Evolutionary conservation across 345 rosid species (phyloP).

Genomic region (Syzygium aromaticum): DNA sequence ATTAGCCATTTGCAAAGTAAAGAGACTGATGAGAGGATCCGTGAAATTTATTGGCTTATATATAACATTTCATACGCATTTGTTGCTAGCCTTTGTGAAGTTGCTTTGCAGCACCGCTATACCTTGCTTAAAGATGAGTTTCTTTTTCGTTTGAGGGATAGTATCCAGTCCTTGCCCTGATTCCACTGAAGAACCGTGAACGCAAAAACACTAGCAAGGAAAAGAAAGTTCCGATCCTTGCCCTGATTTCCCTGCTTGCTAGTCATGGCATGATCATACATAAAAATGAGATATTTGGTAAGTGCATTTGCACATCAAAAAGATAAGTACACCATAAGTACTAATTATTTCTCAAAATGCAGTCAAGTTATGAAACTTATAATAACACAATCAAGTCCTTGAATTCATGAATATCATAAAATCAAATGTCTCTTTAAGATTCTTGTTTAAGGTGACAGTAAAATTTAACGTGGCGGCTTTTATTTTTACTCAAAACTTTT

Average conservation of each 20-base stretch:
- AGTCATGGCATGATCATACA: background rate
- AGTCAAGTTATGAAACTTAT: background rate
- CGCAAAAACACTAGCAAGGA: background rate
- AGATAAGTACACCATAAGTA: background rate
- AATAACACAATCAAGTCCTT: background rate
- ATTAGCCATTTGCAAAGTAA: constrained; percentile 10
- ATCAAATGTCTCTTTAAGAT: background rate
- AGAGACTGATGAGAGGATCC: background rate
- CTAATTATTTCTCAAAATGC: background rate
- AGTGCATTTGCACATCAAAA: background rate
- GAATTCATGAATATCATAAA: background rate
- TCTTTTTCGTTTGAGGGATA: background rate
- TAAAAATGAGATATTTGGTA: background rate
- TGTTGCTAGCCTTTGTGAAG: background rate
- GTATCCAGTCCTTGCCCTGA: background rate
- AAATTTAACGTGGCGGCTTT: background rate
- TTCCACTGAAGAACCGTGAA: background rate
- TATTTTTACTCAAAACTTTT: background rate
- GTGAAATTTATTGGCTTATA: background rate
- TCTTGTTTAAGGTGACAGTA: background rate
- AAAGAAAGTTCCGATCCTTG: background rate
- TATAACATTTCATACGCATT: background rate
- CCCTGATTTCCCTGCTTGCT: background rate
- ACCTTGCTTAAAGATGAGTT: background rate
- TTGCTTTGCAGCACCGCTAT: background rate